Evolutionary conservation across 140 eudicot species (phyloP).

Genomic region (Cichorium intybus): DNA sequence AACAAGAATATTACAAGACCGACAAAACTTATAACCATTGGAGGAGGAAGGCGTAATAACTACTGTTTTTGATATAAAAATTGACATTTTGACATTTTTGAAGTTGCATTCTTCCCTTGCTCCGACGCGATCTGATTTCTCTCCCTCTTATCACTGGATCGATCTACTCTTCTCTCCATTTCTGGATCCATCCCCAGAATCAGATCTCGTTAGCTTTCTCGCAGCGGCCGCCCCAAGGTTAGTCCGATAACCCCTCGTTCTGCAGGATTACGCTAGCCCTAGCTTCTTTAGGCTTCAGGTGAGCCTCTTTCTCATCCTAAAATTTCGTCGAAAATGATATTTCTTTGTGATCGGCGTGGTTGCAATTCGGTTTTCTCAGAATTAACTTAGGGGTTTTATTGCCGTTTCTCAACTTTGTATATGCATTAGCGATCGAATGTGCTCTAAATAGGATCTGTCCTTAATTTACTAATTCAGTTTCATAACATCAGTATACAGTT

Average conservation of each 20-base stretch:
- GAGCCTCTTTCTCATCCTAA: constrained; percentile 6
- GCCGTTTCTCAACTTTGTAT: constrained; percentile 12
- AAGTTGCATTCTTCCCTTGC: constrained; percentile 3
- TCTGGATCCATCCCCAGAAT: constrained; percentile 1
- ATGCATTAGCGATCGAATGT: neutral
- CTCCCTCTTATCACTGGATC: neutral
- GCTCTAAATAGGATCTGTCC: neutral
- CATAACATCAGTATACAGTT: neutral
- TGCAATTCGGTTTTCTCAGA: neutral
- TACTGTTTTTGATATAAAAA: neutral
- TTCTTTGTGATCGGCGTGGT: constrained; percentile 6
- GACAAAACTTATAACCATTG: too few relatives aligned
- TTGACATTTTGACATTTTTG: neutral
- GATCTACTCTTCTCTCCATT: neutral
- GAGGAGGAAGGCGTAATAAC: neutral
- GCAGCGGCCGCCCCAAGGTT: constrained; percentile 4
- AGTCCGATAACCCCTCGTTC: constrained; percentile 3
- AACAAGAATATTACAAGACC: too few relatives aligned
- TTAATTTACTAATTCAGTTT: constrained; percentile 11
- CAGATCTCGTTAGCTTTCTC: constrained; percentile 18
- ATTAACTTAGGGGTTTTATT: constrained; percentile 6
- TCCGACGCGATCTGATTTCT: constrained; percentile 21
- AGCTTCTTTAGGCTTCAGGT: constrained; percentile 1
- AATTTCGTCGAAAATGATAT: neutral
- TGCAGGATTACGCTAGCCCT: constrained; percentile 5